Evolutionary conservation across 352 stramenopile species (phyloP), one percentile per base, ranked within the genome.

Genomic region (Phytophthora pluvialis): DNA sequence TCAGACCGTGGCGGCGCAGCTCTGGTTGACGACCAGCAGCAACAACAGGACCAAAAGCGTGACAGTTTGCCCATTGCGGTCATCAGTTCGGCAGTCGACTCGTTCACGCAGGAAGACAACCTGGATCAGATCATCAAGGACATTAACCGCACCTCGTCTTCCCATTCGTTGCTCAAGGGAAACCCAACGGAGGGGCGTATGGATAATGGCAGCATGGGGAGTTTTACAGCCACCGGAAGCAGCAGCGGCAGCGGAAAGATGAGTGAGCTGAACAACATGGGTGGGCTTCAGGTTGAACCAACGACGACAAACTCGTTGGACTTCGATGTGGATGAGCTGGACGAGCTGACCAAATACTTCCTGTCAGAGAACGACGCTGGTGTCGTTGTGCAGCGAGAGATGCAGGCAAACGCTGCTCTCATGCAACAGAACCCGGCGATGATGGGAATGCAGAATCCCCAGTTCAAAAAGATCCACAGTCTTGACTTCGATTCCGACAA

Each of bases 41-140:
- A 81, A 43, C 65, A 77, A 47, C 53, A 72, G 32, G 57, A 67
- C 40, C 62, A 81, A 47, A 90, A 86, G 60, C 71, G 73, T 13
- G 83, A 92, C 56, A 92, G 80, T 56, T 67, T 92, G n/a, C 81
- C 85, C 4, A 81, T 94, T 45, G 78, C 73, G 3, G 72, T 86
- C 35, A 89, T 89, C 45, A 81, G 67, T 52, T 86, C 78, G 4
- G 78, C 83, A 3, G 73, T 89, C 28, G 85, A 91, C 50, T 91
- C 81, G 31, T 94, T 94, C 32, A 86, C 81, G 28, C 79, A 88
- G 45, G 80, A 89, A 52, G 80, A 80, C 59, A 91, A 90, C 59
- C 31, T 94, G 46, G 83, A 92, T 58, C 72, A 83, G 54, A 91
- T 94, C 45, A 91, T 94, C 42, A 80, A 84, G 31, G 83, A 91